These are phyloP conservation scores for Fraxinus americana DNA, from an alignment of 257 asterid genomes.

Conservation along the genomic window DNA sequence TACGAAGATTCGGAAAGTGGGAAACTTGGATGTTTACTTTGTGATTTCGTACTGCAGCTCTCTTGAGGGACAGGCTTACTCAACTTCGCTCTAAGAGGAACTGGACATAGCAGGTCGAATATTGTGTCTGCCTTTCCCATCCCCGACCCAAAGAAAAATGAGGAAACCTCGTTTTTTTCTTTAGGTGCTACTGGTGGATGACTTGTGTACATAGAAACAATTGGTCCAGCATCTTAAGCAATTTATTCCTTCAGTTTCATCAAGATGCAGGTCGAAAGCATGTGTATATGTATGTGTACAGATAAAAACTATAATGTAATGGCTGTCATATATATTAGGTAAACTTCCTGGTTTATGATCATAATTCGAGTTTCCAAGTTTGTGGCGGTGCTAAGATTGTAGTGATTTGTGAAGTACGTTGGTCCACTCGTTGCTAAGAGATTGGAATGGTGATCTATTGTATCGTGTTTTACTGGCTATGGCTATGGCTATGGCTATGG, in stretches of 20 bases:
- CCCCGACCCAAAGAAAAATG: not conserved
- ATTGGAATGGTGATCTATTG: too few species aligned
- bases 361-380: too few species aligned
- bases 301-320: conserved; percentile 1
- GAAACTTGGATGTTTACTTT: not conserved
- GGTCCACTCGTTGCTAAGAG: too few species aligned
- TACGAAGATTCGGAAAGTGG: not conserved
- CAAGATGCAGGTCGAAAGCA: conserved; percentile 5
- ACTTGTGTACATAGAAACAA: conserved; percentile 38
- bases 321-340: not conserved
- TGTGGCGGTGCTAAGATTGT: too few species aligned
- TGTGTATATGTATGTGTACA: conserved; percentile 46
- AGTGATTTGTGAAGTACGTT: too few species aligned
- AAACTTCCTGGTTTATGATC: not conserved
- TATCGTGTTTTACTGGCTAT: too few species aligned
- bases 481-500: too few species aligned
- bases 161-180: not conserved
- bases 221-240: conserved; percentile 17
- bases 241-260: not conserved
- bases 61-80: conserved; percentile 58
- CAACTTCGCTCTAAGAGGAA: conserved; percentile 57
- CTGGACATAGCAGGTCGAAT: conserved; percentile 41
- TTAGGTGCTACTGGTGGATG: conserved; percentile 30
- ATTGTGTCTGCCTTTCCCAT: not conserved
- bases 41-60: conserved; percentile 32